These are phyloP conservation scores for Mycena rosella DNA, from an alignment of 768 basidiomycete genomes.

Conservation along the genomic window DNA sequence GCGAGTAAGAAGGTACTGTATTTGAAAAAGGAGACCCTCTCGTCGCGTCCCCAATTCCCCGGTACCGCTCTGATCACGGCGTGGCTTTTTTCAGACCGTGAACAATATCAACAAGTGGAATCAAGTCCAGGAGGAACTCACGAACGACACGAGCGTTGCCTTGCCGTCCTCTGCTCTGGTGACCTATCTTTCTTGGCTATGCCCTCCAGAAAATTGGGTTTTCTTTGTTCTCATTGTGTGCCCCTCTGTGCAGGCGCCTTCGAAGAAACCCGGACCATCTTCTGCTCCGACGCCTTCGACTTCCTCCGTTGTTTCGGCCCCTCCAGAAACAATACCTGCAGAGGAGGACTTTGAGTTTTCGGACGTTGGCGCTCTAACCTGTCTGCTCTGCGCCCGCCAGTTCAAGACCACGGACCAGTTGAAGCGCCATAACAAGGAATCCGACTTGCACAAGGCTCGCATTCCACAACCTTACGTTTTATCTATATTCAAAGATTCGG, in stretches of 20 bases:
- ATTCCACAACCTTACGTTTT: slow-evolving; percentile 54
- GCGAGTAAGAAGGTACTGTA: slow-evolving; percentile 83
- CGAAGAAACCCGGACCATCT: slow-evolving; percentile 37
- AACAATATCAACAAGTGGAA: slow-evolving; percentile 98
- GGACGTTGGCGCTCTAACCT: slow-evolving; percentile 80
- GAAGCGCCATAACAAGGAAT: slow-evolving; percentile 91
- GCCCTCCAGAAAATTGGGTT: slow-evolving; percentile 37
- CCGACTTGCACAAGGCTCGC: slow-evolving; percentile 94
- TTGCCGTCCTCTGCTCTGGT: slow-evolving; percentile 48
- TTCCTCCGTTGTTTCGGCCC: slow-evolving; percentile 30
- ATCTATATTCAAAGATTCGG: slow-evolving; percentile 35
- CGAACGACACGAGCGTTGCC: slow-evolving; percentile 53
- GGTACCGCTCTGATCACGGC: slow-evolving; percentile 4
- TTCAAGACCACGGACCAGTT: slow-evolving; percentile 92
- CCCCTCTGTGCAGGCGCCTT: slow-evolving; percentile 45
- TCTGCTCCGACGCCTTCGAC: slow-evolving; percentile 34
- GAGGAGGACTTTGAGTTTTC: slow-evolving; percentile 87
- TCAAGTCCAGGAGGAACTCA: slow-evolving; percentile 91
- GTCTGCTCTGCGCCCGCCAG: slow-evolving; percentile 92
- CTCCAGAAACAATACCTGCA: slow-evolving; percentile 49
- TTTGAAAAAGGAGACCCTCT: background rate
- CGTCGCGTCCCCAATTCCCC: background rate
- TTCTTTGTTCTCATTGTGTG: slow-evolving; percentile 44
- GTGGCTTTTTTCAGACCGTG: slow-evolving; percentile 67
- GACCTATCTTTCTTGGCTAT: slow-evolving; percentile 48